Conservation (phyloP, 352 stramenopile species). For the Blastocystis sp. region DNA sequence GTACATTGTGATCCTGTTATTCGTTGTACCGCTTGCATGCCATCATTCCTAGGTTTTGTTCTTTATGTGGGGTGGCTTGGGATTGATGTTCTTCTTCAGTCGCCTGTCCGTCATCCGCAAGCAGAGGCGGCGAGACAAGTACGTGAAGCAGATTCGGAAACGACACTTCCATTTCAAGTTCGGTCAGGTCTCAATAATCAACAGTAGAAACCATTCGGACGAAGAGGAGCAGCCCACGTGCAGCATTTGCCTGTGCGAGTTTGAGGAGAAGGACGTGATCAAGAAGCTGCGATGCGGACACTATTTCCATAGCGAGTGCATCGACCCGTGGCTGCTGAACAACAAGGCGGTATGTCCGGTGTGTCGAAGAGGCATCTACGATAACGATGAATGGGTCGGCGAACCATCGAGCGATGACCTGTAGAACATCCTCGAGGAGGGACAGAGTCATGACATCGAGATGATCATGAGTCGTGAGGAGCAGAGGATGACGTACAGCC, state of each 20-base stretch:
- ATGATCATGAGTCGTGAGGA: constrained; percentile 22
- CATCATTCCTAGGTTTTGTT: constrained; percentile 20
- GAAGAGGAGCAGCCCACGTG: background rate
- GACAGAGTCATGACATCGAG: constrained; percentile 41
- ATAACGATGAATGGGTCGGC: constrained; percentile 18
- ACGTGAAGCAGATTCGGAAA: constrained; percentile 36
- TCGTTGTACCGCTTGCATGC: background rate
- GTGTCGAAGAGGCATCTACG: constrained; percentile 35
- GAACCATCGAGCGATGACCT: background rate
- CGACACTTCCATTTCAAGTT: background rate
- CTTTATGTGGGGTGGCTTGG: constrained; percentile 9
- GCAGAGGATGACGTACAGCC: background rate
- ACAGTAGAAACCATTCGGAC: background rate
- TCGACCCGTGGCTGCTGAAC: constrained; percentile 61
- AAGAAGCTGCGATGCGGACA: constrained; percentile 39
- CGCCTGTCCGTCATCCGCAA: background rate
- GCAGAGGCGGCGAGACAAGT: background rate
- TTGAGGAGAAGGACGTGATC: constrained; percentile 53
- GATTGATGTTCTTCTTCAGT: background rate
- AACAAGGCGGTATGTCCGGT: constrained; percentile 57
- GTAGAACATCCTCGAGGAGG: constrained; percentile 51
- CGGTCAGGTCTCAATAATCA: background rate
- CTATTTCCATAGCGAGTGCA: constrained; percentile 45
- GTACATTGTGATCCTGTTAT: constrained; percentile 5
- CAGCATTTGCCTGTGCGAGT: constrained; percentile 49